A percentile compares a stretch with the other conserved stretches of the same genome.
Conservation (phyloP, 1,284 basidiomycete genomes). For the Trichosporon coremiiforme region DNA sequence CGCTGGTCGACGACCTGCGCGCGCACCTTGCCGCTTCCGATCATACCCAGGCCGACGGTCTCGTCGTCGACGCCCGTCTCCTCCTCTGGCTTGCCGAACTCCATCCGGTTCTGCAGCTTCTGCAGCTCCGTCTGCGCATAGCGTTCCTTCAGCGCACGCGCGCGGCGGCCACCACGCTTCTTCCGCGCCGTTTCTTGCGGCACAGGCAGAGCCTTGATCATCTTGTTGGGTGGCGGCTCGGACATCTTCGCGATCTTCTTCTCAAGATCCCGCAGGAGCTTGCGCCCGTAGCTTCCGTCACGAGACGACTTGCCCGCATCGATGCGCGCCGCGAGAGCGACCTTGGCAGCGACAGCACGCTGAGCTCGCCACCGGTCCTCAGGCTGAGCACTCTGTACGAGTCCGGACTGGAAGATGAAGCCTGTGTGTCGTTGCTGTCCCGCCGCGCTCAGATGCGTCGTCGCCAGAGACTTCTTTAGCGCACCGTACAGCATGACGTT, state of each 20-base stretch:
- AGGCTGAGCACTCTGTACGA: conserved; percentile 81
- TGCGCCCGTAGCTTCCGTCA: conserved; percentile 81
- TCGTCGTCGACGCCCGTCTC: conserved; percentile 96
- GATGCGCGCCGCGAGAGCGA: conserved; percentile 85
- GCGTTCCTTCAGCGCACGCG: conserved; percentile 94
- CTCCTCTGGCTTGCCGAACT: conserved; percentile 92
- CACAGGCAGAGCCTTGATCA: conserved; percentile 91
- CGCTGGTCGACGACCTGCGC: conserved; percentile 72
- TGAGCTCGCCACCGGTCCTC: conserved; percentile 92
- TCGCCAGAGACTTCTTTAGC: conserved; percentile 76
- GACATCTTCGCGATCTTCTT: conserved; percentile 88
- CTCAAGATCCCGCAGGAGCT: conserved; percentile 80
- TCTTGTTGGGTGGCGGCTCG: conserved; percentile 91
- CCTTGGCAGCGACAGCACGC: conserved; percentile 89
- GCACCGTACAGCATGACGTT: conserved; percentile 96
- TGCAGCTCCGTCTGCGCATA: conserved; percentile 95
- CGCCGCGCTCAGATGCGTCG: conserved; percentile 67
- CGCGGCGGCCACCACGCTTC: conserved; percentile 91
- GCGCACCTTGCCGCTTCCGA: conserved; percentile 87
- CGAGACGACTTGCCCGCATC: conserved; percentile 77
- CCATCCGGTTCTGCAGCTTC: conserved; percentile 95
- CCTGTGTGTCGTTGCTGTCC: conserved; percentile 91
- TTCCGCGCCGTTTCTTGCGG: conserved; percentile 95
- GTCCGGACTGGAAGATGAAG: conserved; percentile 90
- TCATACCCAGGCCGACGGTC: conserved; percentile 96